Evolutionary conservation across 805 yeast genomes (phyloP).

Genomic region (Schwanniomyces sp.): DNA sequence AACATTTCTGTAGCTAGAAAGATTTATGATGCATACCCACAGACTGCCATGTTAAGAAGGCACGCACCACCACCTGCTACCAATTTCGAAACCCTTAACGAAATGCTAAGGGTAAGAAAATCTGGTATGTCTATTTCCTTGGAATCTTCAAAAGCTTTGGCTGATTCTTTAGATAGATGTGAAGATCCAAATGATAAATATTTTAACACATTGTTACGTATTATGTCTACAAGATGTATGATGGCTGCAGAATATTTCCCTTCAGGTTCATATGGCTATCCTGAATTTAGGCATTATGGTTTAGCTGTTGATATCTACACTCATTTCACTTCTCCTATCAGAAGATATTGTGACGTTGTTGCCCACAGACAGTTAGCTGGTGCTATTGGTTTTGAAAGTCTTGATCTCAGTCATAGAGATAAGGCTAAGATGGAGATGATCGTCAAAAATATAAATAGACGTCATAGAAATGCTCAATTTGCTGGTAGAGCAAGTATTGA

Average conservation of each 20-base stretch:
- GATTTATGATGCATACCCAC: conserved; percentile 91
- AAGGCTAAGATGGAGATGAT: conserved; percentile 86
- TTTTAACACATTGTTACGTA: conserved; percentile 89
- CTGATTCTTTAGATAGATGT: conserved; percentile 90
- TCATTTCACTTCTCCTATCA: conserved; percentile 96
- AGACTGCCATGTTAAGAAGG: conserved; percentile 96
- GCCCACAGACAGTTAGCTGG: conserved; percentile 98
- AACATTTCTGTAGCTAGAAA: conserved; percentile 93
- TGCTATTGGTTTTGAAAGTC: conserved; percentile 91
- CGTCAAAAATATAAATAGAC: conserved; percentile 83
- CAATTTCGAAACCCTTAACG: conserved; percentile 85
- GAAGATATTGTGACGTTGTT: conserved; percentile 96
- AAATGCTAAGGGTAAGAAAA: conserved; percentile 81
- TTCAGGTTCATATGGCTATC: conserved; percentile 83
- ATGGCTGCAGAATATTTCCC: conserved; percentile 98
- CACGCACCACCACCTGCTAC: conserved; percentile 97
- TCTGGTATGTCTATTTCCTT: conserved; percentile 66
- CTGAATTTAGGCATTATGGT: conserved; percentile 96
- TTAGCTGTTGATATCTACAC: conserved; percentile 96
- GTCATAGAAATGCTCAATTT: conserved; percentile 97
- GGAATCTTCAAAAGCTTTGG: conserved; percentile 86
- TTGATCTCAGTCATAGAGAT: conserved; percentile 81
- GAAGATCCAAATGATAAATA: conserved; percentile 81
- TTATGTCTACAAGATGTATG: conserved; percentile 98
- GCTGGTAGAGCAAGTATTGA: conserved; percentile 98